phyloP scores from a whole-genome alignment of 371 early-diverging fungal species.

The Mucor irregularis region DNA sequence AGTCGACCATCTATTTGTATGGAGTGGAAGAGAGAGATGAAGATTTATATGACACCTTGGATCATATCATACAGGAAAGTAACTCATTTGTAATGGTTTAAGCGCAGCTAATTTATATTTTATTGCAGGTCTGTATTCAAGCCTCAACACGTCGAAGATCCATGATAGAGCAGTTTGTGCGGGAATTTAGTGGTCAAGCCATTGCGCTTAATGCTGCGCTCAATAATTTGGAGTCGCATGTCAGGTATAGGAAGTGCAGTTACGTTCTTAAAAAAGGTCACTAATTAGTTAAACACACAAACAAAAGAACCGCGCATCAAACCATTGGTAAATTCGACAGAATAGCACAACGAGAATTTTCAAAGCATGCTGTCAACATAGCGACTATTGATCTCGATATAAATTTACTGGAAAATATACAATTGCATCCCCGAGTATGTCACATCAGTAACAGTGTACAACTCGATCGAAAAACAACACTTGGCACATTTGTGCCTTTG shows the following conservation, averaged over 20 bases:
- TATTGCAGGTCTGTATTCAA: slow-evolving; percentile 3
- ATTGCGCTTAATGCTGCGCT: slow-evolving; percentile 22
- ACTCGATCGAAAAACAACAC: not conserved
- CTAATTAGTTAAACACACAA: too few relatives aligned
- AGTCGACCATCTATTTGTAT: not conserved
- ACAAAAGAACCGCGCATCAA: slow-evolving; percentile 17
- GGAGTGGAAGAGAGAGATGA: not conserved
- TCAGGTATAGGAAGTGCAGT: slow-evolving; percentile 6
- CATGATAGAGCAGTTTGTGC: slow-evolving; percentile 1
- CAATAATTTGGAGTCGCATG: slow-evolving; percentile 17
- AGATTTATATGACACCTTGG: not conserved
- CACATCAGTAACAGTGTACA: not conserved
- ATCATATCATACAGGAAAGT: not conserved
- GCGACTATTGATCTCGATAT: slow-evolving; percentile 11
- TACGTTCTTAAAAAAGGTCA: not conserved
- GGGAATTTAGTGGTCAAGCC: slow-evolving; percentile 14
- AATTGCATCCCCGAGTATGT: slow-evolving; percentile 9
- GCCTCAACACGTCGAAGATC: not conserved
- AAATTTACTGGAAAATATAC: slow-evolving; percentile 1
- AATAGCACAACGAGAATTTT: slow-evolving; percentile 27
- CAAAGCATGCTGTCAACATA: slow-evolving; percentile 13
- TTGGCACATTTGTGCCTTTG: slow-evolving; percentile 4
- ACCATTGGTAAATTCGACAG: slow-evolving; percentile 23
- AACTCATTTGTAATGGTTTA: not conserved
- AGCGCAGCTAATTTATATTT: not conserved